Base-by-base conservation (phyloP, 176 grass and related monocot genomes). In the Lolium rigidum region DNA sequence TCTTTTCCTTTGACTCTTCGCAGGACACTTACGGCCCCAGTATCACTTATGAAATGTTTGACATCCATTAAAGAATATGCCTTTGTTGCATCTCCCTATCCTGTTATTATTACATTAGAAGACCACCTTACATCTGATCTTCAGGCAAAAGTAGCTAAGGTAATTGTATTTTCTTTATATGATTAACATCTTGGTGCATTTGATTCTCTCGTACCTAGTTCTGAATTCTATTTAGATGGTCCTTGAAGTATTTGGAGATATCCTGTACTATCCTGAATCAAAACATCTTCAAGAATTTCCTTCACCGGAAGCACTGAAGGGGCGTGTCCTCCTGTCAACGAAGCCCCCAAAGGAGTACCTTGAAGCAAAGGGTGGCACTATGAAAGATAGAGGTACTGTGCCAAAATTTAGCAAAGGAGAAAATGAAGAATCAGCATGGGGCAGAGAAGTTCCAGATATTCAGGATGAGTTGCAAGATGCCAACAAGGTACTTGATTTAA, bases 81-180 rank as follows among this genome's bases (percentile, higher is more conserved):
- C 26, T 98, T 98, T 92, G 86, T 89, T 21, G 92, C 90, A 80
- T 98, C 97, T 81, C 97, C 94, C 9, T 98, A 92, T 84, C 97
- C 97, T 88, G 97, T 98, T 70, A 96, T 98, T 70, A 98, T 98
- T 79, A 98, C 97, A 85, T 90, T 98, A 85, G 94, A 98, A 83
- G 97, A 98, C 77, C 97, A 98, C 79, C 94, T 98, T 62, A 94
- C 94, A 83, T 76, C 86, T 86, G 88, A 98, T 82, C 94, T 96
- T 79, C 94, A 98, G 89, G 94, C 88, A 21, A 96, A 92, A 94
- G 97, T 98, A 79, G 95, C 95, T 58, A 90, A 94, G 93, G 95
- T 98, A 91, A 90, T 70, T 89, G 78, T 64, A 77, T 89, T 68
- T 57, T 86, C n/a, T 67, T 77, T 72, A 39, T 70, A 82, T 49